A percentile compares a stretch with the other conserved stretches of the same genome.
These are phyloP conservation scores for Cryptosporidium andersoni DNA, from an alignment of 169 alveolate genomes.

Conservation along the genomic window DNA sequence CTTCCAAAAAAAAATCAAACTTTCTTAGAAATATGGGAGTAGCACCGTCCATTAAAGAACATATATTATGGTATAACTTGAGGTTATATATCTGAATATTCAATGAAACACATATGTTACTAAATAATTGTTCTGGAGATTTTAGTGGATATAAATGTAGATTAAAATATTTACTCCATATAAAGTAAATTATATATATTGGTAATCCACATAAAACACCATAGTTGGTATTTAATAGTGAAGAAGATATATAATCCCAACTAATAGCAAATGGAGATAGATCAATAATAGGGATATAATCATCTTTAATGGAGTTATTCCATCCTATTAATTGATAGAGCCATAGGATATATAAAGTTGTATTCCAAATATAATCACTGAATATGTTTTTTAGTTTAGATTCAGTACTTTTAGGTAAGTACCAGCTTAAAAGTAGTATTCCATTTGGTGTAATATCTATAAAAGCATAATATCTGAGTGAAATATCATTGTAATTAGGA, in stretches of 20 bases:
- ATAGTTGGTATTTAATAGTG: no score
- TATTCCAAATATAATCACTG: constrained; percentile 5
- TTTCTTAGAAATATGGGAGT: not conserved
- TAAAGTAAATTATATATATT: not conserved
- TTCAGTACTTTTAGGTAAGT: constrained; percentile 3
- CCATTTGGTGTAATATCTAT: constrained; percentile 49
- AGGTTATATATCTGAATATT: no score
- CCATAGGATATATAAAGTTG: constrained; percentile 9
- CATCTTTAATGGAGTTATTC: constrained; percentile 13
- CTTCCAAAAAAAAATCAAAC: constrained; percentile 9
- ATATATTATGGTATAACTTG: no score
- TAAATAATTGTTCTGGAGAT: constrained; percentile 20
- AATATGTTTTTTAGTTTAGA: not conserved
- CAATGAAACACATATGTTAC: not conserved
- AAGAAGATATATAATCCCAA: not conserved
- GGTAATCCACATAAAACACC: constrained; percentile 20
- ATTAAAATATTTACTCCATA: not conserved
- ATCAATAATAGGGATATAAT: constrained; percentile 17
- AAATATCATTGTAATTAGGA: not conserved
- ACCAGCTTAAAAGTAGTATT: constrained; percentile 25
- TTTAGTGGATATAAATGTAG: not conserved
- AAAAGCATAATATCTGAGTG: not conserved
- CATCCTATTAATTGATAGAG: constrained; percentile 27
- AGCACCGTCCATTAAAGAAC: no score
- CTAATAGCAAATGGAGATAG: not conserved